Evolutionary conservation across 2,329 filamentous ascomycete genomes (phyloP).

Genomic region (Trichoderma oligosporum): DNA sequence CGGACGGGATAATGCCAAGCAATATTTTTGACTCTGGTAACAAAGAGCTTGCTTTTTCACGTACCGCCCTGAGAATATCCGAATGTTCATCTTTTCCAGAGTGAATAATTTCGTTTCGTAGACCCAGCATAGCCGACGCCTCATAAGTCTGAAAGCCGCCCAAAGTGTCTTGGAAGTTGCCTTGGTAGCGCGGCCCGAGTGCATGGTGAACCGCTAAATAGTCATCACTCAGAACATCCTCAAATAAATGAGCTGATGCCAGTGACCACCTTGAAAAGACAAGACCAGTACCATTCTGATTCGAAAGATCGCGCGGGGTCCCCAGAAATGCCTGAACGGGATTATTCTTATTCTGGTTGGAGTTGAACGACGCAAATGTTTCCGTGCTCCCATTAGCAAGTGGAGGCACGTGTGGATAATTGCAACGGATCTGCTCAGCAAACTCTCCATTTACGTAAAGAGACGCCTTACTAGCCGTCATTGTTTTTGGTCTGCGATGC

Average conservation of each 20-base stretch:
- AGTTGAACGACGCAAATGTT: constrained; percentile 67
- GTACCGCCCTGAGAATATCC: constrained; percentile 84
- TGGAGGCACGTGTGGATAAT: constrained; percentile 76
- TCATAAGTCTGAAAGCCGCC: constrained; percentile 96
- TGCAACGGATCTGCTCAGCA: constrained; percentile 83
- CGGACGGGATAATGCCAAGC: constrained; percentile 76
- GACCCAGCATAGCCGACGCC: constrained; percentile 82
- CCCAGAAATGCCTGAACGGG: constrained; percentile 90
- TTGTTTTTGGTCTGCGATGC: constrained; percentile 73
- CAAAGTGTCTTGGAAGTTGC: constrained; percentile 94
- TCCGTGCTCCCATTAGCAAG: constrained; percentile 59
- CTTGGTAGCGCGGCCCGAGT: constrained; percentile 84
- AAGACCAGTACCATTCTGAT: constrained; percentile 66
- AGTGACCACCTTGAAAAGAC: constrained; percentile 82
- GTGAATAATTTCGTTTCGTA: constrained; percentile 87
- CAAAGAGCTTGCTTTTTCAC: constrained; percentile 76
- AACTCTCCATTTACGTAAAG: constrained; percentile 93
- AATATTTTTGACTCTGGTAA: constrained; percentile 78
- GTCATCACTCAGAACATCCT: constrained; percentile 85
- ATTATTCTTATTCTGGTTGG: constrained; percentile 52
- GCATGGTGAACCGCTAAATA: constrained; percentile 86
- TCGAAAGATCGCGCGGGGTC: constrained; percentile 83
- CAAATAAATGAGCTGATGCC: constrained; percentile 83
- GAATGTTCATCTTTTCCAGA: constrained; percentile 86
- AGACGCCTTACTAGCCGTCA: constrained; percentile 73